Evolutionary conservation across 2,329 filamentous ascomycete species (phyloP), one percentile per base, ranked within the genome.

Genomic region (Aspergillus costaricaensis): DNA sequence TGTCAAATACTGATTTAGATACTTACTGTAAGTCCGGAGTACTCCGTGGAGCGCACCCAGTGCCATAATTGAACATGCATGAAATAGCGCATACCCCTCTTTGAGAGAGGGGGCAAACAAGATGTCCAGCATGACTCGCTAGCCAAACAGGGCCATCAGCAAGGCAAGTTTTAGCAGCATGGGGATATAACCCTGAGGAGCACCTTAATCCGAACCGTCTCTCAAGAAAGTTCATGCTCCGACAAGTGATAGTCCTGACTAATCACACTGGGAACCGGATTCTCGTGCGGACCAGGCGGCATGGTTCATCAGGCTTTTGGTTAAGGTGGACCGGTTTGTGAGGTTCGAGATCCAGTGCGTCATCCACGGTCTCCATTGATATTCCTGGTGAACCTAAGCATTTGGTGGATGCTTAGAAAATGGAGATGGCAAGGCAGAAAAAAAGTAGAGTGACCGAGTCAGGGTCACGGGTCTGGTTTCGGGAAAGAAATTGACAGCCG

Each of bases 401-500:
- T 47, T 23, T 27, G 53, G 53, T 55, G 39, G 39, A 55, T 44
- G 52, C 21, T 36, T 14, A 30, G 32, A 36, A 12, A 36, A 36
- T 36, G 32, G 32, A 2, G 32, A 14, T 5, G 5, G 32, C 32
- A 36, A 6, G 32, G 12, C 32, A 36, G 12, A 36, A 5, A 36
- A 36, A 12, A 36, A 2, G 27, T 23, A 15, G 32, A 43, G 7
- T 10, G 4, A n/a, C 17, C n/a, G 12, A 19, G 39, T 19, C 17
- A 36, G 52, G 30, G 39, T 44, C 19, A 53, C 30, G 47, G 23
- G n/a, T 30, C 7, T n/a, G n/a, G 52, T 32, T 17, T 30, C 25
- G 21, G 30, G 17, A 39, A 30, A 38, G 32, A 47, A 17, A 53
- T 21, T 55, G 53, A 55, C 53, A 55, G 53, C 53, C 53, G 53